Evolutionary conservation across 1,284 basidiomycete genomes (phyloP).

Genomic region (Lignosus rhinocerotis): DNA sequence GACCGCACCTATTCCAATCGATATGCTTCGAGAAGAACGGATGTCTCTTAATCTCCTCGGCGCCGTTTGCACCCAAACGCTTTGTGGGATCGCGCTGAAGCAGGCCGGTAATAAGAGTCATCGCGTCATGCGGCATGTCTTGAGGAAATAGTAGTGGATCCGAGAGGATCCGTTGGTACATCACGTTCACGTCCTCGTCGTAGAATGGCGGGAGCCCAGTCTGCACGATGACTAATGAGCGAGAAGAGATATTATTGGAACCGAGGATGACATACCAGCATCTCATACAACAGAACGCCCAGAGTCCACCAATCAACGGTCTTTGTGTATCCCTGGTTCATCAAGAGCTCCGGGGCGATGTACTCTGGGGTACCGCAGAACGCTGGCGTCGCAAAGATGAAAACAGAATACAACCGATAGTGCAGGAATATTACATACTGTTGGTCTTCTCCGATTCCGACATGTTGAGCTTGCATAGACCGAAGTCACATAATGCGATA

Average conservation of each 20-base stretch:
- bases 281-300: constrained; percentile 96
- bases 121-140: constrained; percentile 88
- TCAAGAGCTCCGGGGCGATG: constrained; percentile 92
- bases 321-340: constrained; percentile 98
- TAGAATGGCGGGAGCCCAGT: constrained; percentile 98
- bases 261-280: constrained; percentile 68
- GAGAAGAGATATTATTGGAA: neutral
- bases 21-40: constrained; percentile 95
- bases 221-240: constrained; percentile 37
- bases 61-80: constrained; percentile 89
- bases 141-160: constrained; percentile 94
- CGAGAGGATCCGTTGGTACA: constrained; percentile 96
- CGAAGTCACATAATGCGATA: constrained; percentile 98
- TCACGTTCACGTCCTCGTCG: constrained; percentile 96
- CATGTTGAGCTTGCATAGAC: constrained; percentile 99
- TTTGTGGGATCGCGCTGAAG: constrained; percentile 87
- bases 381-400: constrained; percentile 46
- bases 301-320: constrained; percentile 99
- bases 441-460: constrained; percentile 97
- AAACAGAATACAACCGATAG: constrained; percentile 6
- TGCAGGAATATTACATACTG: constrained; percentile 53
- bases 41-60: constrained; percentile 95
- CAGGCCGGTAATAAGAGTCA: constrained; percentile 85
- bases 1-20: constrained; percentile 76
- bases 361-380: constrained; percentile 99